Conservation (phyloP, 169 alveolate species). For the Blepharisma undulans region DNA sequence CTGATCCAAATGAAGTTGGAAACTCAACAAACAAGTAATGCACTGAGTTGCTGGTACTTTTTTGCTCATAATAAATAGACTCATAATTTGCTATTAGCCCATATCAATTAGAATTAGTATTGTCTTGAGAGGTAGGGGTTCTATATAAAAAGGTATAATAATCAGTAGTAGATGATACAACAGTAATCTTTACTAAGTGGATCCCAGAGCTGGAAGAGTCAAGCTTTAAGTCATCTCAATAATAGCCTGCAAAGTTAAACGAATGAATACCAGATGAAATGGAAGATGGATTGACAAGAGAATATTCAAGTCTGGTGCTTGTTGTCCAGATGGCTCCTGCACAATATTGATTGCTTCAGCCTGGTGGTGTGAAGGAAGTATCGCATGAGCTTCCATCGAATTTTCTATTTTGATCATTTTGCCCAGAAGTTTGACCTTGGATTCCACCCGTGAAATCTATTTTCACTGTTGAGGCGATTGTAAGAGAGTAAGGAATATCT, state of each 20-base stretch:
- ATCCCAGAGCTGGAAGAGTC: neutral
- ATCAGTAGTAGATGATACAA: neutral
- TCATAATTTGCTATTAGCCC: neutral
- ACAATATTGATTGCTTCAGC: neutral
- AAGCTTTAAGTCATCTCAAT: neutral
- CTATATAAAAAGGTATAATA: neutral
- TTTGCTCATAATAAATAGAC: neutral
- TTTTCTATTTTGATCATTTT: neutral
- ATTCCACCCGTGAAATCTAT: neutral
- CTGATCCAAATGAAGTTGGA: neutral
- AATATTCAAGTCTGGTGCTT: neutral
- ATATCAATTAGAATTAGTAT: neutral
- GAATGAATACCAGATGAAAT: neutral
- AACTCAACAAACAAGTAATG: neutral
- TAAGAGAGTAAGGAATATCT: neutral
- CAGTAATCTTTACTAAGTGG: neutral
- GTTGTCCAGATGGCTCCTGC: neutral
- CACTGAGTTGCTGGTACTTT: neutral
- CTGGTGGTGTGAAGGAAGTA: no score
- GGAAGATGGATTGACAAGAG: neutral
- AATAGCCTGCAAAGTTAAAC: neutral
- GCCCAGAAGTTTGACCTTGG: neutral
- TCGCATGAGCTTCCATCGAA: neutral
- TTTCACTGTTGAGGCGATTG: neutral
- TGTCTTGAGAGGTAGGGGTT: neutral